Base-by-base conservation (phyloP, 768 basidiomycete genomes). In the Suillus spraguei region DNA sequence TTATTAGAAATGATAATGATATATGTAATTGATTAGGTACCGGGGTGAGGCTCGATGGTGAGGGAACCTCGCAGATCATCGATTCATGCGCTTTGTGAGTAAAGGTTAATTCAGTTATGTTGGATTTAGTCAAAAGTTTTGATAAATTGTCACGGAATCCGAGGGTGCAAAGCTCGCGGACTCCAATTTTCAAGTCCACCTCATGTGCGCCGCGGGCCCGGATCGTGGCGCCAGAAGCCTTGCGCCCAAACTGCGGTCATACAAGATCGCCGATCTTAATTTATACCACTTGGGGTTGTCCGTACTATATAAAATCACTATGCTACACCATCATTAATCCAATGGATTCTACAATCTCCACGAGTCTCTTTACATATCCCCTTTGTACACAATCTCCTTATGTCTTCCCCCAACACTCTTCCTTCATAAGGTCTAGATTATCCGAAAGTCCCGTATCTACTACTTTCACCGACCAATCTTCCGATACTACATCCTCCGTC, bases 341-440 rank as follows among this genome's bases (percentile, higher is more conserved):
- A 47, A 47, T 22, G 22, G 24, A 49, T 49, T 24, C 47, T 49
- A 24, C 24, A 49, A 49, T 49, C 2, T 16, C 47, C 13, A 28
- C 4, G 28, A 28, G 28, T 28, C 28, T 28, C 28, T 28, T 28
- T 28, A 28, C 28, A 28, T 28, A 28, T 4, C 28, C 28, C 28
- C 28, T 4, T 28, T 28, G 28, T 28, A 28, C 28, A 28, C 28
- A 28, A 28, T 28, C 28, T 0, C 52, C 66, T 10, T 69, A 67
- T 60, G 59, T 58, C 60, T 61, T 46, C 56, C 58, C 47, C 1
- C 63, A 53, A 0, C 49, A 32, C 7, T 44, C 67, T 24, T 13
- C 56, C 2, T 60, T 66, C 49, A 66, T 66, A 3, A 16, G 44
- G 52, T 24, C 64, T 44, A 52, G 56, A 64, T 8, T 62, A 49